Evolutionary conservation across 768 basidiomycete species (phyloP).

Genomic region (Sarcodon aspratus): DNA sequence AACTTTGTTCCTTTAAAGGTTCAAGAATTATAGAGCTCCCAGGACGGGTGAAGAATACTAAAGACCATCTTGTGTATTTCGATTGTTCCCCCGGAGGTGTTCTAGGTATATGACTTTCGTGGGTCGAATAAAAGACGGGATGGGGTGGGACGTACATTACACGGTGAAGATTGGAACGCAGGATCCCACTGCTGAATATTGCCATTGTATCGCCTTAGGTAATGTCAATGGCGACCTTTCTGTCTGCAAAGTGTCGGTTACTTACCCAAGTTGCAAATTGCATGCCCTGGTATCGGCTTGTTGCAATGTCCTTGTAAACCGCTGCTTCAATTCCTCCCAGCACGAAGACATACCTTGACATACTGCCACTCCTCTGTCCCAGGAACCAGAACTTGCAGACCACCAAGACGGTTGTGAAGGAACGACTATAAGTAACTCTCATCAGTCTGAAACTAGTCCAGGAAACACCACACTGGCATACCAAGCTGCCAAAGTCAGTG

Average conservation of each 20-base stretch:
- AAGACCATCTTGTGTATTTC: conserved; percentile 45
- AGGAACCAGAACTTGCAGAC: conserved; percentile 56
- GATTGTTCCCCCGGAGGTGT: conserved; percentile 51
- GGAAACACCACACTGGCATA: background rate
- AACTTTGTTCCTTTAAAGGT: conserved; percentile 40
- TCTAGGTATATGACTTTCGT: conserved; percentile 1
- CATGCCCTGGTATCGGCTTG: conserved; percentile 20
- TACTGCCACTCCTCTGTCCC: conserved; percentile 57
- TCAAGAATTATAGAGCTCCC: conserved; percentile 38
- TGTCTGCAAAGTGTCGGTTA: too few relatives aligned
- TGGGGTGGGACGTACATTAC: conserved; percentile 31
- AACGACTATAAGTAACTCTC: conserved; percentile 32
- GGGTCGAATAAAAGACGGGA: too few relatives aligned
- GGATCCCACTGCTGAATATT: conserved; percentile 52
- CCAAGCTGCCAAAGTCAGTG: conserved; percentile 25
- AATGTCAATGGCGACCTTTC: too few relatives aligned
- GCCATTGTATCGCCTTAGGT: conserved; percentile 41
- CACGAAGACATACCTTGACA: conserved; percentile 31
- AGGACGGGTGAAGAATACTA: conserved; percentile 60
- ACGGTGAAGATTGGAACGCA: conserved; percentile 53
- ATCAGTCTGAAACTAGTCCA: background rate
- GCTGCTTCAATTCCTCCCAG: background rate
- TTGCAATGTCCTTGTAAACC: background rate
- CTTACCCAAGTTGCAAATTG: conserved; percentile 22
- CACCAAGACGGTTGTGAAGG: conserved; percentile 60